phyloP scores from a whole-genome alignment of 1,284 basidiomycete genomes.

The Athelia sp. region DNA sequence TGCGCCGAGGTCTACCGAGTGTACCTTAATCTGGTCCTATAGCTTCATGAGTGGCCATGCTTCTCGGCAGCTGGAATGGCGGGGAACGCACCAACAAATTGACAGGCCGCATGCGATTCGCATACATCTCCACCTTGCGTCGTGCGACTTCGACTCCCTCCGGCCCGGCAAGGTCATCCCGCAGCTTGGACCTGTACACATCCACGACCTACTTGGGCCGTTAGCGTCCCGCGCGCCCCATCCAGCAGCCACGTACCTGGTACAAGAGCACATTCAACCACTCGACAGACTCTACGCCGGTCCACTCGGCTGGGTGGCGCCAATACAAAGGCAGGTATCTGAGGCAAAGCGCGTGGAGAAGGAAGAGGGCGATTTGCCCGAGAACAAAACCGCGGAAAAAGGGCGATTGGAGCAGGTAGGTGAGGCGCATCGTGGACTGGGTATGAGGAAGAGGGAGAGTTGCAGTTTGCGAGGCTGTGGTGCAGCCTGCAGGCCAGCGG shows the following conservation, averaged over 20 bases:
- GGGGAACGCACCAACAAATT: constrained; percentile 54
- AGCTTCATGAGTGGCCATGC: constrained; percentile 2
- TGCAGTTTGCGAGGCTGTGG: too few species aligned
- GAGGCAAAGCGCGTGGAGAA: constrained; percentile 65
- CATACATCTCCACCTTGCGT: constrained; percentile 62
- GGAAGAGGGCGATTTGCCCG: constrained; percentile 72
- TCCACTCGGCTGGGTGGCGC: constrained; percentile 24
- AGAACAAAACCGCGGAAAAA: constrained; percentile 81
- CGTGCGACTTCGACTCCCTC: constrained; percentile 73
- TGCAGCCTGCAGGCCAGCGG: too few species aligned
- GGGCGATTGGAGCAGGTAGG: constrained; percentile 70
- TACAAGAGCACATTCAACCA: constrained; percentile 72
- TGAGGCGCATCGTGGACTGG: too few species aligned
- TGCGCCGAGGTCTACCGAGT: constrained; percentile 50
- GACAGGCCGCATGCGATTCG: constrained; percentile 63
- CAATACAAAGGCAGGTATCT: constrained; percentile 81
- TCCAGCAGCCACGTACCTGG: constrained; percentile 40
- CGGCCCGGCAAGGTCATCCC: constrained; percentile 51
- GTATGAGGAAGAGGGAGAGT: too few species aligned
- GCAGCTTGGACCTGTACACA: constrained; percentile 68
- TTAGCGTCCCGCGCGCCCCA: not conserved
- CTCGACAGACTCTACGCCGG: constrained; percentile 55
- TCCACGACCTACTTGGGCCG: constrained; percentile 49
- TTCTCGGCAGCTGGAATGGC: constrained; percentile 3
- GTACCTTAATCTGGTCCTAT: constrained; percentile 76